Evolutionary conservation across 1,284 basidiomycete genomes (phyloP).

Genomic region (Calocybe gambosa): DNA sequence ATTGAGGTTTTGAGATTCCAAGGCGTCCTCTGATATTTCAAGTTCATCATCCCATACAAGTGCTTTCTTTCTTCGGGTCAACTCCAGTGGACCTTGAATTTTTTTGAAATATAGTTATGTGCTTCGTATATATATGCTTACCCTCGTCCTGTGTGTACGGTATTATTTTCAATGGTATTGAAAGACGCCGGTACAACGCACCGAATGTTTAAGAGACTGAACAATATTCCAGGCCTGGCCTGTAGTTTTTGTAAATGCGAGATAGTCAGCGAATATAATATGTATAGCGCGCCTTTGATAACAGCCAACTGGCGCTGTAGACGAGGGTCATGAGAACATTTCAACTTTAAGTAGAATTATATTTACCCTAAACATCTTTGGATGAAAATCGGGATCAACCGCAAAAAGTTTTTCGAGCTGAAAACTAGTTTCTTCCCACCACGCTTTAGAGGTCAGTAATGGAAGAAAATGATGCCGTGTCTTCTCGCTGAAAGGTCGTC

Average conservation of each 20-base stretch:
- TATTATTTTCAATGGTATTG: slow-evolving; percentile 7
- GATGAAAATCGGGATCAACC: slow-evolving; percentile 80
- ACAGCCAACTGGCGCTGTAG: slow-evolving; percentile 78
- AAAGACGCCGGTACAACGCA: slow-evolving; percentile 32
- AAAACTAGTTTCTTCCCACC: slow-evolving; percentile 87
- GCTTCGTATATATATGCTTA: slow-evolving; percentile 18
- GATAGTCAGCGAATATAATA: neutral
- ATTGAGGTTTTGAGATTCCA: slow-evolving; percentile 26
- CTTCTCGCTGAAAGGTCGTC: slow-evolving; percentile 76
- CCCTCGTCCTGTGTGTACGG: slow-evolving; percentile 49
- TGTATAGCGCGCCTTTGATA: slow-evolving; percentile 60
- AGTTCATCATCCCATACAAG: slow-evolving; percentile 82
- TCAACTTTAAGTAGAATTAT: neutral
- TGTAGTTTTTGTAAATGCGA: slow-evolving; percentile 14
- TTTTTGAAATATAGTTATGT: slow-evolving; percentile 7
- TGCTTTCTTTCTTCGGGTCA: slow-evolving; percentile 72
- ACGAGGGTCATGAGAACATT: slow-evolving; percentile 3
- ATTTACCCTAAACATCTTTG: slow-evolving; percentile 75
- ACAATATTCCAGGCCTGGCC: slow-evolving; percentile 86
- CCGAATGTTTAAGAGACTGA: slow-evolving; percentile 69
- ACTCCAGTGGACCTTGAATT: slow-evolving; percentile 67
- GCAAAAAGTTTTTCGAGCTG: slow-evolving; percentile 74
- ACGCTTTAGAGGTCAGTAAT: slow-evolving; percentile 72
- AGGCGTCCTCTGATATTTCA: slow-evolving; percentile 62
- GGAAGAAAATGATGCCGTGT: slow-evolving; percentile 82